A percentile compares a stretch with the other conserved stretches of the same genome.
phyloP scores from a whole-genome alignment of 495 filamentous ascomycete species.

The Elasticomyces elasticus region DNA sequence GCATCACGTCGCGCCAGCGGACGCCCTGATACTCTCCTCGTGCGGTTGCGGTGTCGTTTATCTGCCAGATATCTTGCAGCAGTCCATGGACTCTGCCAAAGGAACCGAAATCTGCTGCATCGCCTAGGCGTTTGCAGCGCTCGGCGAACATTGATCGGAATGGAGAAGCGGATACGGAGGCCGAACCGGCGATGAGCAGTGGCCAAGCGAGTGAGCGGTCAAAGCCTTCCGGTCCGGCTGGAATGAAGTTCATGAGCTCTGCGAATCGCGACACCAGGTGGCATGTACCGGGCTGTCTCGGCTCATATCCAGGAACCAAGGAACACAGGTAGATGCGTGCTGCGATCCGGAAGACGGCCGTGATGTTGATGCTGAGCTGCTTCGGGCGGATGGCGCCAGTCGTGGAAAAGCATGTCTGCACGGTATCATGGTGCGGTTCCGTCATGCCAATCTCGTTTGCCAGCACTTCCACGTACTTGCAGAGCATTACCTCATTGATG shows the following conservation, averaged over 20 bases:
- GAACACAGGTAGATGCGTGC: conserved; percentile 93
- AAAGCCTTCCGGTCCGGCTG: conserved; percentile 67
- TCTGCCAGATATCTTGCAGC: conserved; percentile 72
- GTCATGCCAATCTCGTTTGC: conserved; percentile 74
- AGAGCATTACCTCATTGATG: conserved; percentile 72
- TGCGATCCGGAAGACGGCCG: conserved; percentile 77
- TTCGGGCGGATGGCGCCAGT: conserved; percentile 72
- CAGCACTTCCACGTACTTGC: conserved; percentile 70
- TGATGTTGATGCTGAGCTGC: conserved; percentile 76
- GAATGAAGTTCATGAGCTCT: conserved; percentile 63
- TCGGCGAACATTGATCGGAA: conserved; percentile 71
- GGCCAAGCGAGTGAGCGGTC: conserved; percentile 93
- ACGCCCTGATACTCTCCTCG: conserved; percentile 50
- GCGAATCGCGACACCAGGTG: conserved; percentile 67
- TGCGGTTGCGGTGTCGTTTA: conserved; percentile 47
- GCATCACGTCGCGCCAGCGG: conserved; percentile 94
- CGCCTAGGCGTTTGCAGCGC: conserved; percentile 59
- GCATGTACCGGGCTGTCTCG: conserved; percentile 54
- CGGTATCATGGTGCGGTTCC: conserved; percentile 38
- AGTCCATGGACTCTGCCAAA: conserved; percentile 76
- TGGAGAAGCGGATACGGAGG: conserved; percentile 54
- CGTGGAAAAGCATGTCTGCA: conserved; percentile 33
- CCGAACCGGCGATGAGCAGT: conserved; percentile 70
- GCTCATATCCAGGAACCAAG: conserved; percentile 78
- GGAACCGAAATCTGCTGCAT: conserved; percentile 66